Evolutionary conservation across 805 yeast genomes (phyloP), one percentile per base, ranked within the genome.

Genomic region (Scheffersomyces amazonensis): DNA sequence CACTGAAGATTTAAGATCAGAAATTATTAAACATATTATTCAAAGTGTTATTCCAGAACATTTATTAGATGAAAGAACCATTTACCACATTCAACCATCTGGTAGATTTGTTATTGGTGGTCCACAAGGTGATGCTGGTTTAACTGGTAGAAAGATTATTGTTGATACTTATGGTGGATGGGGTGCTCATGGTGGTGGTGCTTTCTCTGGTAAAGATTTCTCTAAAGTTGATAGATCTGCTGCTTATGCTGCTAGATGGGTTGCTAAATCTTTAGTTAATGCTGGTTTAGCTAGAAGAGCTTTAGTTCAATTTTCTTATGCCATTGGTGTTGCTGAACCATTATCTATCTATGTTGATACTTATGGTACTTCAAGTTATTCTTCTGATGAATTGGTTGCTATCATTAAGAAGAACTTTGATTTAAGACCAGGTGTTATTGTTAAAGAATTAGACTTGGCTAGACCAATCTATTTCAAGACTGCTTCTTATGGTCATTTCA

Each of bases 151-250:
- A 78, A 93, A 93, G 80, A 93, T 93, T 71, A 93, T 93, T 61
- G 99, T 93, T 66, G 99, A 93, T 73, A 95, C 99, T 51, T 93
- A 93, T 76, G 99, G 99, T 78, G 99, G 99, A 62, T 95, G 99
- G 95, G 97, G 99, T 74, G 98, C 99, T 62, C 99, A 93, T 80
- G 99, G 99, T 75, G 99, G 99, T 80, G 99, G 99, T 80, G 99
- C 99, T 50, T 93, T 93, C 89, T 86, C 96, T 50, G 99, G 99
- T 73, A 93, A 93, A 80, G 99, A 93, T 74, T 93, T 87, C 87
- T 88, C 97, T 69, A 93, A 93, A 81, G 99, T 93, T 62, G 99
- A 93, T 73, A 87, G 99, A 78, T 91, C 98, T 50, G 99, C 99
- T 65, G 99, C 99, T 54, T 93, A 93, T 68, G 97, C 99, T 62